phyloP scores from a whole-genome alignment of 2,329 filamentous ascomycete species.

The Pseudocercospora cruenta region DNA sequence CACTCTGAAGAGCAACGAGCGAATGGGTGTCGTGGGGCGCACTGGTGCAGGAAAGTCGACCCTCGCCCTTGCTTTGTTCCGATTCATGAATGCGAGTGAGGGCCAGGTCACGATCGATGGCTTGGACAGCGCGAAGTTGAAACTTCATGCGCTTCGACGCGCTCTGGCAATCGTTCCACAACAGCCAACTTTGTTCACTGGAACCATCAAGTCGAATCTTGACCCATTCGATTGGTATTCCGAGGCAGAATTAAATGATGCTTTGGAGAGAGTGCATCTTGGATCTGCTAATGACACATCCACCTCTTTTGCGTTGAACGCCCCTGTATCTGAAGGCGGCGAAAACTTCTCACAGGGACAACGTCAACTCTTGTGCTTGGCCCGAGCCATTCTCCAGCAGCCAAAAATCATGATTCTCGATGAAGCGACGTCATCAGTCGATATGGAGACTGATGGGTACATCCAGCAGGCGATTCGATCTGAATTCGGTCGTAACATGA shows the following conservation, averaged over 20 bases:
- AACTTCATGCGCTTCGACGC: slow-evolving; percentile 70
- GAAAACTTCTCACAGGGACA: slow-evolving; percentile 91
- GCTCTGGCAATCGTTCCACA: slow-evolving; percentile 80
- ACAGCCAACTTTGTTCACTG: slow-evolving; percentile 80
- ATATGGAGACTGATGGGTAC: slow-evolving; percentile 87
- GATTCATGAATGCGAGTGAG: slow-evolving; percentile 51
- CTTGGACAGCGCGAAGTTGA: slow-evolving; percentile 72
- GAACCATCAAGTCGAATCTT: slow-evolving; percentile 74
- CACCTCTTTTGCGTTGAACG: slow-evolving; percentile 61
- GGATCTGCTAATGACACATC: slow-evolving; percentile 6
- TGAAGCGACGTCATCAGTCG: slow-evolving; percentile 71
- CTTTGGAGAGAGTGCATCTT: slow-evolving; percentile 72
- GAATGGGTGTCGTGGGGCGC: slow-evolving; percentile 89
- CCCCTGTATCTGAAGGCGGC: slow-evolving; percentile 81
- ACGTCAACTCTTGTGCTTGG: slow-evolving; percentile 87
- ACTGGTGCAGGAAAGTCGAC: slow-evolving; percentile 63
- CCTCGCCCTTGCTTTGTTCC: slow-evolving; percentile 15
- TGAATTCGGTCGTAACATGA: slow-evolving; percentile 24
- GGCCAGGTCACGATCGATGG: slow-evolving; percentile 73
- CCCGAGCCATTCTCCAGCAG: slow-evolving; percentile 79
- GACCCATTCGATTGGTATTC: slow-evolving; percentile 74
- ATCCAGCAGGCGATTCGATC: slow-evolving; percentile 62
- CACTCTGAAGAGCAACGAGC: slow-evolving; percentile 56
- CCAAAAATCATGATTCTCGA: slow-evolving; percentile 83
- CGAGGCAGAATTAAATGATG: slow-evolving; percentile 70